Base-by-base conservation (phyloP, 129 eudicot genomes). In the Saussurea involucrata region DNA sequence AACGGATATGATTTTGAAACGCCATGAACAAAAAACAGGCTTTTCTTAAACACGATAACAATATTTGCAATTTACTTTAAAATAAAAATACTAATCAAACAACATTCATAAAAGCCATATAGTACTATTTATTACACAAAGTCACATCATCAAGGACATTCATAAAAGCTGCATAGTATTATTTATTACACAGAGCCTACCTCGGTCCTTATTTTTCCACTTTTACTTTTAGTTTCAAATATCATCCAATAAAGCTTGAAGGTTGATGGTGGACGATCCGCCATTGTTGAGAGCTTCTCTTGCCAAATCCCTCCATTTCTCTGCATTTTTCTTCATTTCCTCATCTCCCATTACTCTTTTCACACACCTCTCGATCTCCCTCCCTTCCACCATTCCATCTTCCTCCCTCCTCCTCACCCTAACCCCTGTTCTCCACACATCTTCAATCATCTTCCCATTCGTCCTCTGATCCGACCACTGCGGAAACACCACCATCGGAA, bases 391-490 rank as follows among this genome's bases (percentile, higher is more conserved):
- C 25, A 90, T 1, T 22, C 96, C 96, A 22, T 83, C 79, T 32
- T 40, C 79, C 24, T 84, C 85, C 29, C 68, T 86, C 71, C 75
- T 82, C 10, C 4, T 64, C 64, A 88, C 96, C 76, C 92, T 85
- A 0, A 85, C 78, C 21, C 96, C 92, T 6, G 76, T 81, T 44
- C 71, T 77, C 93, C 93, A 88, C 8, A 86, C 89, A 82, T 87
- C 89, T 24, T 86, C 72, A n/a, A 87, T 77, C 80, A 87, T 46
- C 85, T 87, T 90, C 0, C 92, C 96, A 53, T 81, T 76, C 12
- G 82, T 85, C 8, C 83, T 79, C 74, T 90, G 96, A 63, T 90
- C 96, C 6, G 88, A 79, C 96, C 96, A 90, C 32, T 87, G 92
- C 0, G 96, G 87, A 87, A 90, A 85, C 2, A 69, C 96, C 57